Base-by-base conservation (phyloP, 768 basidiomycete species). In the Cytidiella melzeri region DNA sequence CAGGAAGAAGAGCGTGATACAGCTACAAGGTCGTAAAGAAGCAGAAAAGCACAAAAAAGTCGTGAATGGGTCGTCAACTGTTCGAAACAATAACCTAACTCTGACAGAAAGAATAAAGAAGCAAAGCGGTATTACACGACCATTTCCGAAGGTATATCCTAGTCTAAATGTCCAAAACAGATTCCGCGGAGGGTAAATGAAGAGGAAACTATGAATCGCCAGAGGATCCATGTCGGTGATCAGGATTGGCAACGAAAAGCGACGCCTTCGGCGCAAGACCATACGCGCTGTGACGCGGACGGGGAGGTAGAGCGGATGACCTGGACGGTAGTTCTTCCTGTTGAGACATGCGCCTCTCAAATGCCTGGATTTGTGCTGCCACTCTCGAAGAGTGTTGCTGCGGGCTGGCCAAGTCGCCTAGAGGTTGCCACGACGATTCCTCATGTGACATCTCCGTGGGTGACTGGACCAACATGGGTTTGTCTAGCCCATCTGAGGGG, bases 221-320 rank as follows among this genome's bases (percentile, higher is more conserved):
- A n/a, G 57, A 61, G 23, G 48, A 41, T 20, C 54, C 38, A 21
- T 26, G 44, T 26, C 50, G 47, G 20, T 52, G 57, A 58, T 84
- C 82, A 15, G 88, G 87, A 64, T 91, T 90, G 20, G 84, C 84
- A 45, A 91, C 73, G 56, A 79, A 90, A 25, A 91, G 70, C 53
- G 79, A 78, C 18, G 77, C 66, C 52, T 76, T 74, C 20, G 80
- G 79, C 28, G 74, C 81, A 27, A 89, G 72, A 11, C 85, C 86
- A 61, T 89, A 90, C 49, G 54, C 46, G 49, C 51, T 56, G 36
- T 59, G 66, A 45, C 55, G 64, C 44, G 65, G 67, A 58, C 64
- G 73, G 18, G 70, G 73, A 56, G 72, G 76, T 44, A 61, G 66
- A 27, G 28, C 49, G 48, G 19, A 50, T 30, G 40, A 36, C 13